Percentiles rank a stretch among this genome's conserved stretches.
Evolutionary conservation across 225 moss, liverwort and hornwort genomes (phyloP).

Genomic region (Physcomitrium patens): DNA sequence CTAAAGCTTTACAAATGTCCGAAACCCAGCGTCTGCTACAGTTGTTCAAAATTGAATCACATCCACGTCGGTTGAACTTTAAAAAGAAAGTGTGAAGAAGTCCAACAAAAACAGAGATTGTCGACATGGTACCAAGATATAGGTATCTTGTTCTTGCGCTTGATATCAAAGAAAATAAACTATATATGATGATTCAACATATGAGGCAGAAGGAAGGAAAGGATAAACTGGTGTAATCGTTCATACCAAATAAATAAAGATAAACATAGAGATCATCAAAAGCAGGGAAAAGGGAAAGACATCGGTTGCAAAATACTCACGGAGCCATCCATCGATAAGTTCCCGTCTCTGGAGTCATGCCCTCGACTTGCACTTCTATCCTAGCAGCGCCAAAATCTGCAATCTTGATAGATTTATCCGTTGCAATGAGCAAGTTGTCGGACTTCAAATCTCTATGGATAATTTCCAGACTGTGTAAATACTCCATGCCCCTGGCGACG

Average conservation of each 20-base stretch:
- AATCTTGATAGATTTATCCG: slow-evolving; percentile 98
- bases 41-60: too few species aligned
- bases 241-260: not conserved
- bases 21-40: too few species aligned
- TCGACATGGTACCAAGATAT: too few species aligned
- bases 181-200: too few species aligned
- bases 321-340: slow-evolving; percentile 99
- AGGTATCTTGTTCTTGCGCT: not conserved
- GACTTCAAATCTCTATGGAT: slow-evolving; percentile 98
- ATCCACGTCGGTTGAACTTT: too few species aligned
- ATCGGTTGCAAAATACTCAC: slow-evolving; percentile 50
- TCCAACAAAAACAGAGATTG: too few species aligned
- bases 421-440: slow-evolving; percentile 92
- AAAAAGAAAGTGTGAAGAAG: too few species aligned
- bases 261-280: not conserved
- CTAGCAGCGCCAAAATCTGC: slow-evolving; percentile 98
- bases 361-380: slow-evolving; percentile 98
- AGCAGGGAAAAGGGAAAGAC: slow-evolving; percentile 4
- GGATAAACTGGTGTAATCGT: too few species aligned
- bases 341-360: slow-evolving; percentile 99
- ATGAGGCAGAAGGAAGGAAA: too few species aligned
- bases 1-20: too few species aligned
- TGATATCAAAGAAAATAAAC: too few species aligned
- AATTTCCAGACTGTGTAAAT: slow-evolving; percentile 92
- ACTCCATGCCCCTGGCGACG: slow-evolving; percentile 96